Percentiles rank a stretch among this genome's conserved stretches.
Conservation (phyloP, 805 yeast genomes). For the Starmera pachycereana region DNA sequence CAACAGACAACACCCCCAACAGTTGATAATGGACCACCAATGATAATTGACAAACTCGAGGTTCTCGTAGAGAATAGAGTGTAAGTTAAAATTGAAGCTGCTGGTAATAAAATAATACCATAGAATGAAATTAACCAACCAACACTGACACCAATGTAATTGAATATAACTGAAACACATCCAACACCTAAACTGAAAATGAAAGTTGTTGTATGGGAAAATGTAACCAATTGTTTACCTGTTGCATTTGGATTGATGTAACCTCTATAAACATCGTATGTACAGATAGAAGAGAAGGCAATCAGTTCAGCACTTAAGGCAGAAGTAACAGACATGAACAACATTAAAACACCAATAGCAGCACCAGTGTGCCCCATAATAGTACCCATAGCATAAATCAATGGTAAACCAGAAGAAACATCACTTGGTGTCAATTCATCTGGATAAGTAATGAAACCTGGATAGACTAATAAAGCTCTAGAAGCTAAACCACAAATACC, state of each 20-base stretch:
- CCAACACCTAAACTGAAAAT: constrained; percentile 32
- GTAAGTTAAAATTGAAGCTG: constrained; percentile 22
- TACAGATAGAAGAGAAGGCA: constrained; percentile 28
- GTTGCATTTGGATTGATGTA: constrained; percentile 30
- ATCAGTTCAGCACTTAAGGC: constrained; percentile 33
- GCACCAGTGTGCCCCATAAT: constrained; percentile 32
- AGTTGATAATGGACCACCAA: constrained; percentile 18
- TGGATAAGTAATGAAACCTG: constrained; percentile 33
- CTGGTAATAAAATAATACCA: constrained; percentile 31
- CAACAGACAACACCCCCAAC: constrained; percentile 16
- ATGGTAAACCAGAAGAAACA: constrained; percentile 29
- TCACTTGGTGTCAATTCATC: constrained; percentile 24
- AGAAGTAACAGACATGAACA: constrained; percentile 34
- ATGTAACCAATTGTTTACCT: constrained; percentile 25
- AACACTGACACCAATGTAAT: constrained; percentile 30
- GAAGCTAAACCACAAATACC: constrained; percentile 28
- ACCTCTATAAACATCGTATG: constrained; percentile 30
- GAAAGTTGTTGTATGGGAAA: constrained; percentile 24
- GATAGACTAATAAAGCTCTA: constrained; percentile 23
- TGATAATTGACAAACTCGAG: constrained; percentile 10
- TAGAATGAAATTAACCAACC: constrained; percentile 30
- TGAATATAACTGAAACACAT: constrained; percentile 27
- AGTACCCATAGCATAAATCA: constrained; percentile 34
- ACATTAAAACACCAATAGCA: constrained; percentile 28
- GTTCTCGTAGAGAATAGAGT: constrained; percentile 23